These are phyloP conservation scores for Syncephalastrum contaminatum DNA, from an alignment of 371 early-diverging fungal genomes.

Conservation along the genomic window DNA sequence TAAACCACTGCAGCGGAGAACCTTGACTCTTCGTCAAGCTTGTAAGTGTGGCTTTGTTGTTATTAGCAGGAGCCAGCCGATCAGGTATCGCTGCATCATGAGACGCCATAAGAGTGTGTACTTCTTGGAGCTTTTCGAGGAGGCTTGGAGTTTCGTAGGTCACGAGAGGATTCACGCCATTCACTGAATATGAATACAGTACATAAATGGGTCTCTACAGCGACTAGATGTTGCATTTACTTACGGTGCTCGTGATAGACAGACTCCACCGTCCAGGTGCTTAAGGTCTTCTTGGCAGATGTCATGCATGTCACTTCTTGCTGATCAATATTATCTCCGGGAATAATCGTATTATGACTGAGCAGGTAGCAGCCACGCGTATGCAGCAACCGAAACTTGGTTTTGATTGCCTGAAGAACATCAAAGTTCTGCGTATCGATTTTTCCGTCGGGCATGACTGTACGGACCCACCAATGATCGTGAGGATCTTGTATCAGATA, in stretches of 20 bases:
- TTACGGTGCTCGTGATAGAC: constrained; percentile 31
- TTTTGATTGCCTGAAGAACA: constrained; percentile 26
- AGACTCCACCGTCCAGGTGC: constrained; percentile 62
- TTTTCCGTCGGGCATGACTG: constrained; percentile 15
- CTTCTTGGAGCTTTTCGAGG: constrained; percentile 23
- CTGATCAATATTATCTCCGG: constrained; percentile 56
- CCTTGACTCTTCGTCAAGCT: too few species aligned
- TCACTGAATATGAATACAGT: too few species aligned
- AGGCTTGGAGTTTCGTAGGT: constrained; percentile 13
- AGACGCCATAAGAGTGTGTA: constrained; percentile 28
- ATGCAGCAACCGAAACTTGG: constrained; percentile 72
- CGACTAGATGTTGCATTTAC: neutral
- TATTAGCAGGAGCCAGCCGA: constrained; percentile 13
- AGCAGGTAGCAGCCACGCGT: constrained; percentile 34
- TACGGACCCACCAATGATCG: constrained; percentile 32
- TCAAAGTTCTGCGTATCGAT: constrained; percentile 17
- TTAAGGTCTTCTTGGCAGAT: constrained; percentile 51
- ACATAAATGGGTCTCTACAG: too few species aligned
- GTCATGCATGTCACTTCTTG: constrained; percentile 88
- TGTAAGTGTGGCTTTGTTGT: too few species aligned
- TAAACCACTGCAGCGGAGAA: too few species aligned
- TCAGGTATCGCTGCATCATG: constrained; percentile 22
- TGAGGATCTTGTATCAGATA: constrained; percentile 10
- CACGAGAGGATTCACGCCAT: neutral
- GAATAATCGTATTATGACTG: constrained; percentile 23